Percentiles rank a stretch among this genome's conserved stretches.
phyloP scores from a whole-genome alignment of 768 basidiomycete species.

The Mycena olivaceomarginata region DNA sequence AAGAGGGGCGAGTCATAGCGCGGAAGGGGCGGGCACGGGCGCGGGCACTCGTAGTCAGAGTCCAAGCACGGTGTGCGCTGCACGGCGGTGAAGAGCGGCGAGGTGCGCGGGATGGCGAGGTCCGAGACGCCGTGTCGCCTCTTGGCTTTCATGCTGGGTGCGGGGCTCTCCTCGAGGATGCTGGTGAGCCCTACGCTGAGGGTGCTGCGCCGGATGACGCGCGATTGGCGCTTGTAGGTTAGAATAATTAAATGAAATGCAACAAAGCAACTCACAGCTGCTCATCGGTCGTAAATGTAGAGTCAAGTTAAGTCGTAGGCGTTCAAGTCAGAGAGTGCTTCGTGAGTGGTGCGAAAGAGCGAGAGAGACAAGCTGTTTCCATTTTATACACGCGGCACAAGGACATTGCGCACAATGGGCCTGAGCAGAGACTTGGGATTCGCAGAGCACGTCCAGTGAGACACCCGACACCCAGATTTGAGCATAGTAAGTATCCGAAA shows the following conservation, averaged over 20 bases:
- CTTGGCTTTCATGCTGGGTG: slow-evolving; percentile 35
- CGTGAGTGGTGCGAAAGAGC: too few relatives aligned
- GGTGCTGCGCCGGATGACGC: slow-evolving; percentile 19
- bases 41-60: neutral
- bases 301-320: neutral
- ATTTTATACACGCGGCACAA: too few relatives aligned
- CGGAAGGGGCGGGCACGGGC: neutral
- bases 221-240: slow-evolving; percentile 40
- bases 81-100: slow-evolving; percentile 20
- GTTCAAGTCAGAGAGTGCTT: too few relatives aligned
- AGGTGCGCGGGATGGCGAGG: slow-evolving; percentile 30
- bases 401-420: too few relatives aligned
- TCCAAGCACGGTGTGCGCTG: neutral
- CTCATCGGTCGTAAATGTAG: neutral
- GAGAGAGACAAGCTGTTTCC: too few relatives aligned
- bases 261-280: neutral
- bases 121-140: slow-evolving; percentile 39
- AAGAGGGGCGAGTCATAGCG: too few relatives aligned
- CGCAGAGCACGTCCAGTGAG: too few relatives aligned
- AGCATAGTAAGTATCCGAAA: too few relatives aligned
- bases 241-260: neutral
- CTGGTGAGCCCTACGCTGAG: neutral
- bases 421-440: too few relatives aligned
- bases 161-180: too few relatives aligned
- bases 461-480: too few relatives aligned